Evolutionary conservation across 2,329 filamentous ascomycete species (phyloP), one percentile per base, ranked within the genome.

Genomic region (Arthroderma sp.): DNA sequence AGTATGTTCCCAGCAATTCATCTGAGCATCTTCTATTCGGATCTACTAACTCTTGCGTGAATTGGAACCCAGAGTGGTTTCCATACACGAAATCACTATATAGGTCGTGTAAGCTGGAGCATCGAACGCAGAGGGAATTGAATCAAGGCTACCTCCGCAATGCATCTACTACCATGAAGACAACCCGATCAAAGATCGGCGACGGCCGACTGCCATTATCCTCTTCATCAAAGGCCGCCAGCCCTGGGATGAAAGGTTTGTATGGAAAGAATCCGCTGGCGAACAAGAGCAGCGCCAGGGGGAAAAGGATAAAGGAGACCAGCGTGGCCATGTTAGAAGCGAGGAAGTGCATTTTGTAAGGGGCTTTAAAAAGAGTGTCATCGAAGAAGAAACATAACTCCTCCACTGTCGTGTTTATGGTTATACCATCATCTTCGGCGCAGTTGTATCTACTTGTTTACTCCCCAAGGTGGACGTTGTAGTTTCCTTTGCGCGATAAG

Each of bases 131-230:
- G 15, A 33, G 9, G 25, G n/a, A 17, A 19, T 25, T 19, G n/a
- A 25, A 13, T 4, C 38, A 7, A 19, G 23, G 68, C 59, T 78
- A 90, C 87, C 88, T 95, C 72, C 91, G 81, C 70, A 98, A 73
- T 23, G 93, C 91, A 79, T 98, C 93, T 28, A 98, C 87, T 5
- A 98, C 90, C 91, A 98, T 97, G 71, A 98, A 96, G 56, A 98
- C 78, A 56, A 97, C 77, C 66, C 86, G 90, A 71, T 97, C 84
- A 70, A 98, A 98, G 0, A 86, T 83, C 35, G 87, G 80, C 53
- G 77, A 72, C 2, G 86, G 83, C 5, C 78, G 78, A 51, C 73
- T 66, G 19, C 76, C 82, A 74, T 80, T 77, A 17, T 25, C 21
- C 51, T 77, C 73, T 71, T 84, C 62, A 28, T 67, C 63, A 62